Evolutionary conservation across 192 early-diverging fungal genomes (phyloP), one percentile per base, ranked within the genome.

Genomic region (Entomortierella lignicola): DNA sequence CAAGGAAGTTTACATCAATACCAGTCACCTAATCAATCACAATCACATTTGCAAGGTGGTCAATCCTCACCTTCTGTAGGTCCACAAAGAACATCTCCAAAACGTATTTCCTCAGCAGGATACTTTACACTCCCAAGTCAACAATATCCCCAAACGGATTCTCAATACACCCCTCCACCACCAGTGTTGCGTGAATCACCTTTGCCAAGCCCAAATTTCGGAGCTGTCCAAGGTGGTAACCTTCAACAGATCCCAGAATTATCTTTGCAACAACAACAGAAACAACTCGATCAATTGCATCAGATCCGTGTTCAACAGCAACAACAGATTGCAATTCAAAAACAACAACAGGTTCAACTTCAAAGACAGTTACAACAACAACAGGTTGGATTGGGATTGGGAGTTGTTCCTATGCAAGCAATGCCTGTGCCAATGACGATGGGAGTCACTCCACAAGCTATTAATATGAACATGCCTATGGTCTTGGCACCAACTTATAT

Each of bases 301-400:
- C 44, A 47, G 2, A 74, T 74, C 52, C 72, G 72, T 0, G 23
- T 74, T 29, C 63, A 74, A 23, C 63, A 74, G 30, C 63, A 73
- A 23, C 71, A 37, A 37, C 34, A 37, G 15, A 31, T n/a, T 66
- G 8, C 71, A 73, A 25, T 73, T 1, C 63, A 73, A 20, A 61
- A 66, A 34, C 71, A 73, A n/a, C 23, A 55, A 32, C 48, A 66
- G 37, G 54, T 43, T 2, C 65, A 39, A 17, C 43, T 37, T 4
- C 34, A 34, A 7, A 39, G 39, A 25, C 66, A 68, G 30, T 55
- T 58, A 17, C 67, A 68, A 21, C 55, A 58, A 37, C 18, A 59
- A 20, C 58, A 54, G 42, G 30, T 71, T 8, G 69, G 69, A 10
- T 20, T 71, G 29, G 69, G 69, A 29, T 17, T 71, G 25, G 59